Evolutionary conservation across 2,329 filamentous ascomycete genomes (phyloP), one percentile per base, ranked within the genome.

Genomic region (Talaromyces atroroseus): DNA sequence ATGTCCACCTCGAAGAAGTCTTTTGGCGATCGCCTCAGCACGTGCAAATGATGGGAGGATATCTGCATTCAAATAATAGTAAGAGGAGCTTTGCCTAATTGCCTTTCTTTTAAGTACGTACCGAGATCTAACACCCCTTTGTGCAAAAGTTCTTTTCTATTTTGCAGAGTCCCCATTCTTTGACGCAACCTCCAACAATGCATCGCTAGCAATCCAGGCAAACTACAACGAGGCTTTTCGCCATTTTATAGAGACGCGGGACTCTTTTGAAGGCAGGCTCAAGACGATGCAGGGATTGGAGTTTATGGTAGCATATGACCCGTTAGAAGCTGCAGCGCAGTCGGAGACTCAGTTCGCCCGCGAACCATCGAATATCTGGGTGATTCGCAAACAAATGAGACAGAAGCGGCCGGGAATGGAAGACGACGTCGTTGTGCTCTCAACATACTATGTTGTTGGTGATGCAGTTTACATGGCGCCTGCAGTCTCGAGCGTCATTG

Each of bases 91-190:
- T 3, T 21, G 44, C 12, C 29, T 24, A 10, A 20, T 26, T 32
- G 12, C 34, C 29, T 32, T 12, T 10, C 26, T 29, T n/a, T n/a
- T 10, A 8, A 29, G 7, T 26, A 26, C 26, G n/a, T n/a, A n/a
- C 10, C 11, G 10, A 7, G 20, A 24, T n/a, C 26, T 24, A 8
- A 34, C 16, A 20, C 42, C 52, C 5, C 32, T 3, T 12, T 32
- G 26, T 18, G 10, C 20, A 24, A 29, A 29, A 82, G 76, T 86
- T 45, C 77, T 85, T 54, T 82, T 80, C 65, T 86, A 86, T 69
- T 84, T 87, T 66, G 76, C 76, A 56, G 76, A 80, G 62, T 84
- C 82, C 1, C 82, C 81, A n/a, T 86, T 84, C 74, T 85, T 83
- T 68, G 83, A 86, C 59, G 70, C 73, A 23, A 78, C 76, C 14